Percentiles rank a stretch among this genome's conserved stretches.
Evolutionary conservation across 2,329 filamentous ascomycete species (phyloP).

Genomic region (Davidsoniella eucalypti): DNA sequence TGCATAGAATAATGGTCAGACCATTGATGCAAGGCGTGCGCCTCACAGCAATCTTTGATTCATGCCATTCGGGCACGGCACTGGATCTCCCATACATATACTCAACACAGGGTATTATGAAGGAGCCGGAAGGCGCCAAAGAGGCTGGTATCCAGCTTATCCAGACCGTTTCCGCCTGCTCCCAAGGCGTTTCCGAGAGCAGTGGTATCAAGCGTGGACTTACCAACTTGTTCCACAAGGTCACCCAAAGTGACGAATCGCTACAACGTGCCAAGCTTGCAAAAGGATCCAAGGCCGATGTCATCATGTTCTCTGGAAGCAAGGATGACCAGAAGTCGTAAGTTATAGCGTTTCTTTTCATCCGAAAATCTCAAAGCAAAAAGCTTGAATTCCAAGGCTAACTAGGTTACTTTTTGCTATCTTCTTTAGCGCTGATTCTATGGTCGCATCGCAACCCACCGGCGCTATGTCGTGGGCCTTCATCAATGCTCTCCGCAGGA

Average conservation of each 20-base stretch:
- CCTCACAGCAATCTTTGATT: slow-evolving; percentile 47
- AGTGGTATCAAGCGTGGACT: slow-evolving; percentile 40
- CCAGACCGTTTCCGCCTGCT: slow-evolving; percentile 39
- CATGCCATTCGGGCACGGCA: slow-evolving; percentile 50
- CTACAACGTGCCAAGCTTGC: slow-evolving; percentile 68
- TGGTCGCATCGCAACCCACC: slow-evolving; percentile 75
- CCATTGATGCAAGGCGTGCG: slow-evolving; percentile 39
- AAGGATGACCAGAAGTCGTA: slow-evolving; percentile 92
- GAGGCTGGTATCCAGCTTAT: slow-evolving; percentile 50
- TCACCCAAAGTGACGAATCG: slow-evolving; percentile 62
- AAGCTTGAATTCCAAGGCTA: too few species aligned
- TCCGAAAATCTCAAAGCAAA: neutral
- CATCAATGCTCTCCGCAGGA: slow-evolving; percentile 82
- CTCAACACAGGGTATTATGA: slow-evolving; percentile 51
- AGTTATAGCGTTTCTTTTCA: slow-evolving; percentile 26
- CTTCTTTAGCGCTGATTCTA: slow-evolving; percentile 66
- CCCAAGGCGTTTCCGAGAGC: slow-evolving; percentile 1
- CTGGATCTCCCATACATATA: slow-evolving; percentile 53
- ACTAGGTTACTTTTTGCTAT: slow-evolving; percentile 1
- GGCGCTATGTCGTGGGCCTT: slow-evolving; percentile 99
- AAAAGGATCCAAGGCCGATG: slow-evolving; percentile 87
- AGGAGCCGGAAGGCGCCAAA: slow-evolving; percentile 51
- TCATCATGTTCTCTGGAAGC: slow-evolving; percentile 94
- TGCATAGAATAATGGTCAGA: slow-evolving; percentile 56
- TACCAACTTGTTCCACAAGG: slow-evolving; percentile 63